These are phyloP conservation scores for Melastoma candidum DNA, from an alignment of 441 rosid genomes.

Conservation along the genomic window DNA sequence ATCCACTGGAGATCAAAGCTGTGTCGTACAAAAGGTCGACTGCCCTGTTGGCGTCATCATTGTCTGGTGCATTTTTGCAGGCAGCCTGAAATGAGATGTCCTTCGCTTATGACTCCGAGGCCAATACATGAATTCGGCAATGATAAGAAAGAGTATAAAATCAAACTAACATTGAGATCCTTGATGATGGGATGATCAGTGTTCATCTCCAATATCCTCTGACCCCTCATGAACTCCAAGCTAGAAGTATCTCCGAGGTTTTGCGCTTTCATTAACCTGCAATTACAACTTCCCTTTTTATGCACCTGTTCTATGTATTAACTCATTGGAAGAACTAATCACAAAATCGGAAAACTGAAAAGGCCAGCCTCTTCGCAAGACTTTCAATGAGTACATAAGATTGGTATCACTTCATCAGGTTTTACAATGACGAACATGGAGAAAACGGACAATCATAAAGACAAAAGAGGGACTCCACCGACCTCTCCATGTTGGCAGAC, in stretches of 20 bases:
- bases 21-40: conserved; percentile 85
- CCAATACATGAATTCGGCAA: no score
- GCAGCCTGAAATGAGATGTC: conserved; percentile 54
- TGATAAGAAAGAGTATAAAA: neutral
- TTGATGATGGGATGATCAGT: conserved; percentile 85
- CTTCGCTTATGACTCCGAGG: no score
- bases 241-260: conserved; percentile 91
- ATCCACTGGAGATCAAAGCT: conserved; percentile 92
- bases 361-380: no score
- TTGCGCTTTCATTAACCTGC: conserved; percentile 97
- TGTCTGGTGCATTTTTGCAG: conserved; percentile 77
- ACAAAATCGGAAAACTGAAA: no score
- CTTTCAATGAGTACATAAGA: no score
- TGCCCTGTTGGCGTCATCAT: conserved; percentile 76
- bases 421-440: no score
- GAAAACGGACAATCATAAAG: no score
- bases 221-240: conserved; percentile 95
- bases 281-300: neutral
- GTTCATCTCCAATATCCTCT: conserved; percentile 88
- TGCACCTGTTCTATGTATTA: no score
- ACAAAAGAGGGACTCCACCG: conserved; percentile 5
- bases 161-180: conserved; percentile 70
- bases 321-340: no score
- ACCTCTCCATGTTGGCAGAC: conserved; percentile 99
- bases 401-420: no score